Base-by-base conservation (phyloP, 306 rosid genomes). In the Vigna unguiculata region DNA sequence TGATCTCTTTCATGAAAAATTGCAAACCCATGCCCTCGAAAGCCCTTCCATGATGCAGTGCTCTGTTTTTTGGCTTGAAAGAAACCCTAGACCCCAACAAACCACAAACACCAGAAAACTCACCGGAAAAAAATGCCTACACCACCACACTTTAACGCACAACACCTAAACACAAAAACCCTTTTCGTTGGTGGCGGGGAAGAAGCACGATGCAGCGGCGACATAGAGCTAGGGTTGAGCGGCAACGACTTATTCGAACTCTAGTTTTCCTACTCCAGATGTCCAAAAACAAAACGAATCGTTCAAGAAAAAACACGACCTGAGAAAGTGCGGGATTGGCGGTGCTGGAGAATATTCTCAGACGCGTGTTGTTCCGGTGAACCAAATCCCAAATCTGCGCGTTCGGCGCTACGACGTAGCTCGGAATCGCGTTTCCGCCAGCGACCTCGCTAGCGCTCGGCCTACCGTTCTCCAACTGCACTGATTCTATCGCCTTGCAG, bases 331-430 rank as follows among this genome's bases (percentile, higher is more conserved):
- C 83, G 0, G 92, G 92, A 80, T 93, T 93, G 0, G 98, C 96
- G 12, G 98, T 89, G 28, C 98, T 97, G 12, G 98, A 91, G 69
- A 93, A 93, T 24, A 93, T 84, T 15, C 93, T 80, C 38, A 93
- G 98, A 47, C 97, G 85, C 19, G 92, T 88, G 40, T 86, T 91
- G 45, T 80, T 79, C 69, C 84, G 72, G 83, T 38, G 58, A 30
- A 78, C 78, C 34, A 81, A 54, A 74, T 80, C 88, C 53, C 87
- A 79, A 61, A 83, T 57, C 25, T 66, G 82, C 24, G 84, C 17
- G 21, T 69, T 81, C 1, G 85, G 76, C 54, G 86, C 65, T 9
- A 78, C 62, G 5, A 85, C 75, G 41, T 85, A 80, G 54, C 81
- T 84, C 1, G 91, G 89, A 81, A 78, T 15, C n/a, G 68, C 57